Evolutionary conservation across 108 stramenopile genomes (phyloP).

Genomic region (Seminavis robusta): DNA sequence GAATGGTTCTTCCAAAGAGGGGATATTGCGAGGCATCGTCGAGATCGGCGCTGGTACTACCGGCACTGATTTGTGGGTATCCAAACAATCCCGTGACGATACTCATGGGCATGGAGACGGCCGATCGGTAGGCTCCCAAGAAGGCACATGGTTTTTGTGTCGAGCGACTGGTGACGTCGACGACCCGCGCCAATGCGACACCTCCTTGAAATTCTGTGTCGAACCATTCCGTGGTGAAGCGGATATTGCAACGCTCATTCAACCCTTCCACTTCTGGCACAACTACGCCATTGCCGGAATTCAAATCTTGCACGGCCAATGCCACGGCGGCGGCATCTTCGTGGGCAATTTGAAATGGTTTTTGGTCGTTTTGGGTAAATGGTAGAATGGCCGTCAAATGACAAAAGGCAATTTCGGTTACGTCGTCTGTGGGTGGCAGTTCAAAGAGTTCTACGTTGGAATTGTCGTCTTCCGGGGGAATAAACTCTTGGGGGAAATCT

Average conservation of each 20-base stretch:
- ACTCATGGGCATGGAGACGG: constrained; percentile 37
- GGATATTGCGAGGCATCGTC: constrained; percentile 37
- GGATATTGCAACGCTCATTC: constrained; percentile 26
- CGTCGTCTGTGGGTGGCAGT: too few species aligned
- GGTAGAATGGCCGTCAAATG: constrained; percentile 8
- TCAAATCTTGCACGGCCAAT: constrained; percentile 39
- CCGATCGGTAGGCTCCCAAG: constrained; percentile 35
- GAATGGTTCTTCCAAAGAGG: constrained; percentile 48
- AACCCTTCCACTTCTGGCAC: constrained; percentile 35
- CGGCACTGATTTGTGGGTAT: constrained; percentile 48
- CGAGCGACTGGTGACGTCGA: constrained; percentile 2
- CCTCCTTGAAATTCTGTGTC: constrained; percentile 14
- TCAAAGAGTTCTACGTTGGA: too few species aligned
- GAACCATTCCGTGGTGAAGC: constrained; percentile 24
- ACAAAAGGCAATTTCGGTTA: too few species aligned
- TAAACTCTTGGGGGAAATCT: too few species aligned
- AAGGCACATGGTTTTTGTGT: constrained; percentile 43
- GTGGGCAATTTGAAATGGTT: too few species aligned
- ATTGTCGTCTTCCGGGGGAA: too few species aligned
- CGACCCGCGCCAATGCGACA: constrained; percentile 10
- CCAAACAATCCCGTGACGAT: constrained; percentile 45
- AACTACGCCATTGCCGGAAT: constrained; percentile 35
- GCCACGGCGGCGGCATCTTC: constrained; percentile 29
- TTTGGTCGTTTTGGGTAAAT: too few species aligned
- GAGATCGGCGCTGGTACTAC: constrained; percentile 22